Conservation (phyloP, 768 basidiomycete genomes). For the Collybia mongolica region DNA sequence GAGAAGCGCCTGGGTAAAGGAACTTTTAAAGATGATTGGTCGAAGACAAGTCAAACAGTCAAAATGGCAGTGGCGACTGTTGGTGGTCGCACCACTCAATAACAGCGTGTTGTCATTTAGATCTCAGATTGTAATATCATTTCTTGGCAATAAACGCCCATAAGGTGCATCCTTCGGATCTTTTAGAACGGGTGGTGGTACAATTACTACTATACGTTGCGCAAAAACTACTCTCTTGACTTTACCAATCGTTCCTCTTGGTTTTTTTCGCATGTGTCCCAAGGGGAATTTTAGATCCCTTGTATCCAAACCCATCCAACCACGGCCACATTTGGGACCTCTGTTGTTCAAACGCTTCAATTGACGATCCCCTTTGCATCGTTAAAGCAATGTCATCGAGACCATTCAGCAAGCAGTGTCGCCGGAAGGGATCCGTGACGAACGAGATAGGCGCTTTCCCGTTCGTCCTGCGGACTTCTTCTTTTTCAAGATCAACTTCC, state of each 20-base stretch:
- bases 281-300: slow-evolving; percentile 72
- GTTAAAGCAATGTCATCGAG: slow-evolving; percentile 97
- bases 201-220: background rate
- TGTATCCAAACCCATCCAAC: slow-evolving; percentile 94
- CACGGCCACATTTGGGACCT: slow-evolving; percentile 87
- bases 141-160: background rate
- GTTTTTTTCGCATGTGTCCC: slow-evolving; percentile 28
- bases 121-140: background rate
- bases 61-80: background rate
- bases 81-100: background rate
- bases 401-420: slow-evolving; percentile 93
- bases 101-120: background rate
- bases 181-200: too few relatives aligned
- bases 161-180: background rate
- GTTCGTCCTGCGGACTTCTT: slow-evolving; percentile 72
- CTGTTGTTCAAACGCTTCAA: slow-evolving; percentile 76
- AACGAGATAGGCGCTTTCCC: slow-evolving; percentile 77
- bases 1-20: background rate
- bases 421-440: slow-evolving; percentile 84
- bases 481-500: slow-evolving; percentile 82
- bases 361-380: slow-evolving; percentile 72
- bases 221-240: background rate
- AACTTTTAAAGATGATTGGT: background rate
- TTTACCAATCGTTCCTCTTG: slow-evolving; percentile 76
- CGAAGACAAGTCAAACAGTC: background rate